Conservation (phyloP, 345 rosid species). For the Populus simonii region DNA sequence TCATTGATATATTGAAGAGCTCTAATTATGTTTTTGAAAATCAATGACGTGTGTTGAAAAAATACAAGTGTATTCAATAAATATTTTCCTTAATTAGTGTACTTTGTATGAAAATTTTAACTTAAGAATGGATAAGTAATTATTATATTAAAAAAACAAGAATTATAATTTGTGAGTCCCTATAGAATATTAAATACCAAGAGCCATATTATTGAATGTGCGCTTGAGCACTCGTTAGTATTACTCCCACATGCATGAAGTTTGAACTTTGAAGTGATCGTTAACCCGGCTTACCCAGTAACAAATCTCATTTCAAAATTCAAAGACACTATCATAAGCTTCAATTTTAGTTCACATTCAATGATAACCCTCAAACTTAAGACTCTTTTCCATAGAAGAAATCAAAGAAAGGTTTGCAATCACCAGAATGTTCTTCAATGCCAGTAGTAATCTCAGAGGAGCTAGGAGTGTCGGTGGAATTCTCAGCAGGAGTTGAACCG, state of each 20-base stretch:
- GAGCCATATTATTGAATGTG: neutral
- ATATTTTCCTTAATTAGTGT: no score
- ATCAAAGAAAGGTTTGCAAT: conserved; percentile 34
- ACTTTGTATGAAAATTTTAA: neutral
- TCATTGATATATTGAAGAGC: no score
- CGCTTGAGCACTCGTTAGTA: neutral
- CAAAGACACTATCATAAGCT: neutral
- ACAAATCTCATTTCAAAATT: neutral
- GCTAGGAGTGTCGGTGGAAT: conserved; percentile 5
- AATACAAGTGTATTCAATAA: neutral
- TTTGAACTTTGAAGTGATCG: neutral
- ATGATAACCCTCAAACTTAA: neutral
- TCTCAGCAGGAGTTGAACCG: conserved; percentile 8
- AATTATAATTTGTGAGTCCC: neutral
- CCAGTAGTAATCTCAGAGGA: conserved; percentile 11
- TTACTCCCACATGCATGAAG: neutral
- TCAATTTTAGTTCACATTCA: neutral
- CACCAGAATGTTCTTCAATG: conserved; percentile 9
- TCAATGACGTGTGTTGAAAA: no score
- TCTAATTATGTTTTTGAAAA: neutral
- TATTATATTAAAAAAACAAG: neutral
- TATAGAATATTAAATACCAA: neutral
- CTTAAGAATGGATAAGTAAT: neutral
- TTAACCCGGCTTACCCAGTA: neutral
- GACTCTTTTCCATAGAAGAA: conserved; percentile 31